These are phyloP conservation scores for Leishmania tropica DNA, from an alignment of 208 protist genomes.

Conservation along the genomic window DNA sequence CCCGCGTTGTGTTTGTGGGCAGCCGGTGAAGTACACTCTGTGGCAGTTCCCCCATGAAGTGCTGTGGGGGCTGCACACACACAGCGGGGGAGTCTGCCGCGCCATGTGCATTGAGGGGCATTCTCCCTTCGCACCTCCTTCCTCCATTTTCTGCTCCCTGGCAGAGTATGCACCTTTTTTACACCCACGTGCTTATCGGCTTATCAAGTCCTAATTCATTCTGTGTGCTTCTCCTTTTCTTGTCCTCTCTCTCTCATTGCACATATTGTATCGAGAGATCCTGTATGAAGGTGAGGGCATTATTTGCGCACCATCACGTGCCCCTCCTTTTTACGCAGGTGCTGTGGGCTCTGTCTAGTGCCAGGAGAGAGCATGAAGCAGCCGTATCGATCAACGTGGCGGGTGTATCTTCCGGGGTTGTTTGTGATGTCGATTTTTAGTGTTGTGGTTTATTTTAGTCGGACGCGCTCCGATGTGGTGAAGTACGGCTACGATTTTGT, in stretches of 20 bases:
- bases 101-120: background rate
- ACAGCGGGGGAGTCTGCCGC: background rate
- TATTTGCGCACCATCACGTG: background rate
- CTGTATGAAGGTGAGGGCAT: background rate
- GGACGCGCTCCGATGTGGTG: constrained; percentile 55
- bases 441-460: constrained; percentile 71
- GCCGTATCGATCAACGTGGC: constrained; percentile 78
- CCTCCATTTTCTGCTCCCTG: background rate
- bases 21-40: background rate
- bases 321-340: background rate
- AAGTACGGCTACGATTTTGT: constrained; percentile 89
- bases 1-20: background rate
- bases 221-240: background rate
- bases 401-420: constrained; percentile 76
- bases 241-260: background rate
- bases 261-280: background rate
- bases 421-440: constrained; percentile 74
- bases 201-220: background rate
- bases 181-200: background rate
- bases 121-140: background rate
- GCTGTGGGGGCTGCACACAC: background rate
- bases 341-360: background rate
- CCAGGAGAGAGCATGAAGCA: constrained; percentile 48
- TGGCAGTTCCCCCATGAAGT: background rate
- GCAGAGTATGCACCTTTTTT: too few species aligned